Base-by-base conservation (phyloP, 352 stramenopile species). In the Phytophthora agathidicida region DNA sequence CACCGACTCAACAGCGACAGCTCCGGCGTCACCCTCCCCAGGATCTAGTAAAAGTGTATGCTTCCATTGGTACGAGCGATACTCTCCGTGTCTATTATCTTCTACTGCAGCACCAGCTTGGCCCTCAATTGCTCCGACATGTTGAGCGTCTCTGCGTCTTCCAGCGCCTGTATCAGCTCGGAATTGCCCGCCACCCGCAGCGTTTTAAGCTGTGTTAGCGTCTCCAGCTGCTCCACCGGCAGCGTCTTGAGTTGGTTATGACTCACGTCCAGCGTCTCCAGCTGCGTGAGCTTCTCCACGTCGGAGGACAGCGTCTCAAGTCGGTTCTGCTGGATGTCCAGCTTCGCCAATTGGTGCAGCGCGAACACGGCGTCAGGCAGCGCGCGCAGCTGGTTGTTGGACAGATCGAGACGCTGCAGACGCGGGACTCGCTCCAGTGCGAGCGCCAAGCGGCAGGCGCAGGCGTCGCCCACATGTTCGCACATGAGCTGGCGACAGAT, bases 401-500 rank as follows among this genome's bases (percentile, higher is more conserved):
- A 81, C 6, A 97, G 59, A 63, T 96, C 78, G 43, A 96, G 80
- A 7, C 61, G 51, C 48, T 73, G 54, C 23, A 97, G 69, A 32
- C 70, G 58, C 16, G 88, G 83, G 13, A 89, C 70, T 28, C 83
- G 82, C 67, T 93, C 85, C 10, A 96, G 73, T 20, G 86, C 80
- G 7, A 93, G 66, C 53, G 87, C 79, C 32, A 97, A 69, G 50
- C 83, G 79, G 69, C 91, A 97, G 24, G 84, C 69, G 57, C 91
- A 97, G 9, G 87, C 80, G 45, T 83, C 78, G 22, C 91, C 89
- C 22, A 97, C 70, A 68, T 94, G 84, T 60, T 96, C 85, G 63
- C 91, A 97, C 91, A 97, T 97, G 42, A 97, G 71, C 57, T 97
- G 96, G 28, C 77, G 82, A 69, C 91, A 97, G n/a, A 96, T 55